These are phyloP conservation scores for Lentinula novae-zelandiae DNA, from an alignment of 1,284 basidiomycete species.

Conservation along the genomic window DNA sequence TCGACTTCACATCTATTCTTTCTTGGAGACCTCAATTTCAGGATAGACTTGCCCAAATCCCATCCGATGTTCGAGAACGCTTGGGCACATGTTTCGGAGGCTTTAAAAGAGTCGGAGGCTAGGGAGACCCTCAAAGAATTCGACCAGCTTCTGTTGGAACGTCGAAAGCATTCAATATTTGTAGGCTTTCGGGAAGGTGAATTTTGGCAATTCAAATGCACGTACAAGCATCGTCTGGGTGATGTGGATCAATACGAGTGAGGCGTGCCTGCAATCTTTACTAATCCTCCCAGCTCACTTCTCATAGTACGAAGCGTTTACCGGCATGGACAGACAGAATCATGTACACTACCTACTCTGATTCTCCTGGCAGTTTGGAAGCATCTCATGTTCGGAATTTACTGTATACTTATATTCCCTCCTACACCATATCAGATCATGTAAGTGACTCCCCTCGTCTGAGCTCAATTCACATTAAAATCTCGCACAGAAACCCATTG, in stretches of 20 bases:
- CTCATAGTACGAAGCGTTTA: conserved; percentile 59
- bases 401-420: conserved; percentile 72
- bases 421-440: conserved; percentile 77
- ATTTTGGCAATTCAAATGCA: conserved; percentile 83
- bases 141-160: conserved; percentile 75
- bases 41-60: conserved; percentile 56
- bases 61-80: conserved; percentile 35
- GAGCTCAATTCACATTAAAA: neutral
- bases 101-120: conserved; percentile 48
- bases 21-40: conserved; percentile 90
- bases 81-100: conserved; percentile 4
- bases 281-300: neutral
- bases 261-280: conserved; percentile 4
- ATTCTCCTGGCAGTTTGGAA: conserved; percentile 50
- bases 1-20: conserved; percentile 83
- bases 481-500: conserved; percentile 60
- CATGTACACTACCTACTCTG: conserved; percentile 80
- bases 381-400: conserved; percentile 58
- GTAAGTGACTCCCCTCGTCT: conserved; percentile 31
- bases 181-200: conserved; percentile 77
- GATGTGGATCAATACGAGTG: conserved; percentile 79
- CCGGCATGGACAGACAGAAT: conserved; percentile 97
- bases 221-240: conserved; percentile 84
- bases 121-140: conserved; percentile 67
- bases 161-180: conserved; percentile 60